phyloP scores from a whole-genome alignment of 208 protist genomes.

The Leishmania amazonensis region DNA sequence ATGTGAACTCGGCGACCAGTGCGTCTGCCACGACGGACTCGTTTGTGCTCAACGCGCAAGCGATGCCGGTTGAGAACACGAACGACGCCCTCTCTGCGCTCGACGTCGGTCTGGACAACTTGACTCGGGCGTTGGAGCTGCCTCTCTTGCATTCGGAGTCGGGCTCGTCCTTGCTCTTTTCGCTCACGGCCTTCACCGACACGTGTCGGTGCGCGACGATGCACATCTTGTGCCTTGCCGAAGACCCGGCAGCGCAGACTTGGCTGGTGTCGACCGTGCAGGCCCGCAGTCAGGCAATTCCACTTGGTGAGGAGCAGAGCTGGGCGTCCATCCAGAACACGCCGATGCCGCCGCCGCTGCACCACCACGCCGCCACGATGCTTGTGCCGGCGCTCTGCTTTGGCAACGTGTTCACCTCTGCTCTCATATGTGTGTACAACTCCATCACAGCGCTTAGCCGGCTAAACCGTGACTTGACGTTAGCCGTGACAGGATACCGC shows the following conservation, averaged over 20 bases:
- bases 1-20: conserved; percentile 23
- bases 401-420: conserved; percentile 81
- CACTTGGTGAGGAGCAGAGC: conserved; percentile 63
- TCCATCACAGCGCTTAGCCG: conserved; percentile 65
- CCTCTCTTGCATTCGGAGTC: conserved; percentile 64
- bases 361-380: conserved; percentile 79
- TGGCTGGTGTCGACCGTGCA: conserved; percentile 76
- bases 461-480: conserved; percentile 69
- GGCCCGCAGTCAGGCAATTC: conserved; percentile 62
- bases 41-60: conserved; percentile 60
- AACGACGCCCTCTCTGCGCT: conserved; percentile 85
- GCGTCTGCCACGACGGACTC: conserved; percentile 51
- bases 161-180: conserved; percentile 83
- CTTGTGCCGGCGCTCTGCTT: conserved; percentile 75
- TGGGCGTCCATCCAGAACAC: conserved; percentile 79
- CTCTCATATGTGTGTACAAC: conserved; percentile 89
- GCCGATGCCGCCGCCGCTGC: conserved; percentile 66
- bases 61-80: conserved; percentile 50
- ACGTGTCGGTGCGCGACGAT: conserved; percentile 68
- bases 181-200: conserved; percentile 81
- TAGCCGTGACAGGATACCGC: conserved; percentile 66
- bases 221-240: conserved; percentile 76
- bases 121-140: conserved; percentile 62
- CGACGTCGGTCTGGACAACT: conserved; percentile 83
- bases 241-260: conserved; percentile 69